Evolutionary conservation across 2,329 filamentous ascomycete genomes (phyloP), one percentile per base, ranked within the genome.

Genomic region (Fusarium brevicatenulatum): DNA sequence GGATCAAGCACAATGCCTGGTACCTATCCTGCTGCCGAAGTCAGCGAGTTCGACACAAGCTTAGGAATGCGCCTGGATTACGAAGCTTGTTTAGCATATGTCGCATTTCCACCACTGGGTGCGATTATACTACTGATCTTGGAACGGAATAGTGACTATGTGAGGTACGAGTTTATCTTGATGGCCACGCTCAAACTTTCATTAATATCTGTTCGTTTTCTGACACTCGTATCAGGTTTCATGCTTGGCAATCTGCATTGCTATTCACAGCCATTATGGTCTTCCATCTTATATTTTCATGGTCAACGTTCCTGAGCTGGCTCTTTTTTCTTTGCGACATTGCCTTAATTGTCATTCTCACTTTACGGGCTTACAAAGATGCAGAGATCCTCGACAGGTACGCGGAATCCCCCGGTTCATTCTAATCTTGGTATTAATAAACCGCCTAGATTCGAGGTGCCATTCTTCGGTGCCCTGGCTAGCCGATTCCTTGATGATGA

Each of bases 101-200:
- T 98, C 70, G 86, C 92, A 55, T 84, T 97, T 19, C 96, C 96
- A 70, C 96, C 96, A 2, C 87, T 95, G 0, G 96, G 95, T 6
- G 93, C 93, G 7, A 93, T 98, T 32, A 81, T 97, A 74, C 83
- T 99, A 76, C 83, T 99, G 74, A 89, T 98, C 49, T 81, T 95
- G 71, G 96, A 99, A 87, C 91, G 95, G 79, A 96, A 97, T 85
- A 98, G 95, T 80, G 96, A 99, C 83, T 99, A 97, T 82, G 96
- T 99, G 64, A 89, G 96, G 93, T 95, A 83, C 66, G 89, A 58
- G n/a, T 55, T 15, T 19, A 23, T 37, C 19, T 16, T 42, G 16
- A 15, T n/a, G 25, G 9, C 30, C 18, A 15, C 21, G 44, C 18
- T 61, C 21, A 43, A 13, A 30, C 21, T 47, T 12, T 23, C 10